phyloP scores from a whole-genome alignment of 441 rosid species.

The Erodium moschatum region DNA sequence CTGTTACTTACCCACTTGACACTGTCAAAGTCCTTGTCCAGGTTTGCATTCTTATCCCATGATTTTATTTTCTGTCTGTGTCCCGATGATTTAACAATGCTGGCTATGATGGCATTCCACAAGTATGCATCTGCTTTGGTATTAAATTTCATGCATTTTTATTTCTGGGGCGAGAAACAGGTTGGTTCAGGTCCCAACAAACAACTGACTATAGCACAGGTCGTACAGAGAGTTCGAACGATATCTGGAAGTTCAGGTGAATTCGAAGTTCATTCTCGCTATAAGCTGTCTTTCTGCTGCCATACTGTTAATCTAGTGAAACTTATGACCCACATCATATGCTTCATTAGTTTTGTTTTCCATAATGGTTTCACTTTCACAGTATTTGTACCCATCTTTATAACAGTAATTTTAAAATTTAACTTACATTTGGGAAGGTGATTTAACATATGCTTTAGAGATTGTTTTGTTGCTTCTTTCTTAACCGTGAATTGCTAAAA shows the following conservation, averaged over 20 bases:
- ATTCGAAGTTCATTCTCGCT: background rate
- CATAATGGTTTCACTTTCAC: background rate
- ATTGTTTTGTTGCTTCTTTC: background rate
- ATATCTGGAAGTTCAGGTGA: slow-evolving; percentile 61
- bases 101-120: background rate
- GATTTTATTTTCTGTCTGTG: background rate
- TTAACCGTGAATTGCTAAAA: slow-evolving; percentile 1
- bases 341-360: background rate
- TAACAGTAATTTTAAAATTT: no score
- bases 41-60: slow-evolving; percentile 29
- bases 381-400: background rate
- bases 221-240: slow-evolving; percentile 44
- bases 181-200: slow-evolving; percentile 70
- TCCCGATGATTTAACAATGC: background rate
- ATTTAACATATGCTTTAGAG: background rate
- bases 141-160: background rate
- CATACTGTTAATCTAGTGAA: background rate
- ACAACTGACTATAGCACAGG: slow-evolving; percentile 41
- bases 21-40: slow-evolving; percentile 67
- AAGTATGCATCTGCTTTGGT: background rate
- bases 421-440: background rate
- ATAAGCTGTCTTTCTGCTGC: background rate
- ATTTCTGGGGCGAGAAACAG: slow-evolving; percentile 30
- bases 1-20: slow-evolving; percentile 72
- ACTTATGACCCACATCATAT: background rate